phyloP scores from a whole-genome alignment of 176 grass and related monocot genomes.

The Musa beccarii region DNA sequence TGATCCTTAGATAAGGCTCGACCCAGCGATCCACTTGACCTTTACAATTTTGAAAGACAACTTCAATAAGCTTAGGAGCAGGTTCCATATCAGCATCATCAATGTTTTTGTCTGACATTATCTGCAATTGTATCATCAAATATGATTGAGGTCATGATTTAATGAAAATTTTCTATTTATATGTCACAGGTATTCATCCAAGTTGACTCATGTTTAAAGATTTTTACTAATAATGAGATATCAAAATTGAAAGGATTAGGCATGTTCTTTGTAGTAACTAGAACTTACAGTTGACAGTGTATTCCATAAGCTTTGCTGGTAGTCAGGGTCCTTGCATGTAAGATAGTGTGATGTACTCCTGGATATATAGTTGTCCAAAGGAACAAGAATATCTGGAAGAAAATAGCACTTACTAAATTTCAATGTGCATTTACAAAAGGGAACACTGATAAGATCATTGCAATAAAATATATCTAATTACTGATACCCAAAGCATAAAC shows the following conservation, averaged over 20 bases:
- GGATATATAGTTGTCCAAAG: conserved; percentile 80
- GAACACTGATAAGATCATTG: not conserved
- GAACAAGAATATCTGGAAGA: conserved; percentile 77
- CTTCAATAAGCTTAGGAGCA: conserved; percentile 87
- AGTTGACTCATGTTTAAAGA: not conserved
- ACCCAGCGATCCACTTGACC: conserved; percentile 79
- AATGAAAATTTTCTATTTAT: not conserved
- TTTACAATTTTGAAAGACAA: conserved; percentile 82
- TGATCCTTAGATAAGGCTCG: conserved; percentile 64
- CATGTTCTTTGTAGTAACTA: too few species aligned
- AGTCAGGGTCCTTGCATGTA: conserved; percentile 71
- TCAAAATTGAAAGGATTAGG: not conserved
- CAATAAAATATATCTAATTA: not conserved
- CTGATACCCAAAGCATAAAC: too few species aligned
- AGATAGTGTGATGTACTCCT: conserved; percentile 70
- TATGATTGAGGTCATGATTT: not conserved
- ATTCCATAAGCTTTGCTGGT: conserved; percentile 77
- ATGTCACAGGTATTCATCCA: not conserved
- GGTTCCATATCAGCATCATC: conserved; percentile 80
- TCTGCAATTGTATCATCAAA: conserved; percentile 27
- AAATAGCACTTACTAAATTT: not conserved
- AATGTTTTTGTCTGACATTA: conserved; percentile 74
- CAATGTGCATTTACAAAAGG: not conserved
- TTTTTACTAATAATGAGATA: not conserved
- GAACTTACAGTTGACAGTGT: conserved; percentile 53